Percentiles rank a stretch among this genome's conserved stretches.
Evolutionary conservation across 2,329 filamentous ascomycete genomes (phyloP).

Genomic region (Furcasterigmium sp.): DNA sequence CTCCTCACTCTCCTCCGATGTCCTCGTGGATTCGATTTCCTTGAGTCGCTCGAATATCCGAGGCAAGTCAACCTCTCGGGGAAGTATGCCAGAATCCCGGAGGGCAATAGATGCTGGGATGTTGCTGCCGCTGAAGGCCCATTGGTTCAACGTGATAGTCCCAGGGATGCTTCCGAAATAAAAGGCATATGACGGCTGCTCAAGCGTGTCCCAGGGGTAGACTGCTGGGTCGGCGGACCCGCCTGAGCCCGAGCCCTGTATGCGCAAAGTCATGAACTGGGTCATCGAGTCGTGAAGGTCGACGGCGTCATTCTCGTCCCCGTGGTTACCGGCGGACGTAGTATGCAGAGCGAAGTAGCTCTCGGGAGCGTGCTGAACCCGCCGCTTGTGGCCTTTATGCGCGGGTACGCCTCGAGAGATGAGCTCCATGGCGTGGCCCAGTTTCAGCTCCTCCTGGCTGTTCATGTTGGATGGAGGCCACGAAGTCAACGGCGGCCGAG

Average conservation of each 20-base stretch:
- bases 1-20: slow-evolving; percentile 50
- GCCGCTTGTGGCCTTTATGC: slow-evolving; percentile 48
- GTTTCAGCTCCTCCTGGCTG: slow-evolving; percentile 42
- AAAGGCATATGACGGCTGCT: slow-evolving; percentile 68
- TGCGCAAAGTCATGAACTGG: slow-evolving; percentile 51
- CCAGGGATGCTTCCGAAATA: slow-evolving; percentile 61
- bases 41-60: slow-evolving; percentile 54
- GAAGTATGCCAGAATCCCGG: slow-evolving; percentile 50
- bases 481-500: slow-evolving; percentile 33
- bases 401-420: slow-evolving; percentile 53
- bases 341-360: slow-evolving; percentile 52
- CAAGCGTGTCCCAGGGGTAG: slow-evolving; percentile 64
- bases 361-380: slow-evolving; percentile 50
- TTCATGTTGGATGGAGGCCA: slow-evolving; percentile 54
- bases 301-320: slow-evolving; percentile 38
- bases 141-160: slow-evolving; percentile 68
- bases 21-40: slow-evolving; percentile 42
- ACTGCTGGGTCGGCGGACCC: slow-evolving; percentile 23
- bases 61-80: slow-evolving; percentile 55
- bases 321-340: slow-evolving; percentile 40
- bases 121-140: slow-evolving; percentile 54
- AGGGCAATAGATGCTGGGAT: slow-evolving; percentile 51
- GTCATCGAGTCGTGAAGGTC: slow-evolving; percentile 51
- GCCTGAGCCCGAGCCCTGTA: slow-evolving; percentile 30
- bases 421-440: slow-evolving; percentile 50